Base-by-base conservation (phyloP, 306 rosid genomes). In the Glycine latifolia region DNA sequence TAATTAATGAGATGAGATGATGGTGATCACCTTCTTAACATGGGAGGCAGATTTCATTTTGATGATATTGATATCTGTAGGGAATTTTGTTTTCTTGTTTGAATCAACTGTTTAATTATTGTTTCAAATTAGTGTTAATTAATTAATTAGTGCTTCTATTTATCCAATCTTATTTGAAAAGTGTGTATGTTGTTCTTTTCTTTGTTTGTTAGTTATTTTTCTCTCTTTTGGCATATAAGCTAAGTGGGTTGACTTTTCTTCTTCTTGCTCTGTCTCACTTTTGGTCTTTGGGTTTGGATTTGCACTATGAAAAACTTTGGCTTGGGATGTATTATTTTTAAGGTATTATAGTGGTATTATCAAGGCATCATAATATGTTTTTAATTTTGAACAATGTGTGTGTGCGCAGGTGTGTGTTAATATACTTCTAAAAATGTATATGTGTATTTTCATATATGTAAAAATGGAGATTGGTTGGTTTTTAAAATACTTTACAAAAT, bases 1-100 rank as follows among this genome's bases (percentile, higher is more conserved):
- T 82, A 89, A 91, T 83, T 80, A 90, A 92, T 83, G 89, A 94
- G 90, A n/a, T n/a, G n/a, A n/a, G n/a, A 86, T 77, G 74, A 79
- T 69, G 50, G 11, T n/a, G n/a, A 70, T 70, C 84, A 83, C 71
- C 78, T 86, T 79, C 48, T 82, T 82, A 73, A 83, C 90, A 77
- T 85, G 87, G 75, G 66, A 43, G 76, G 73, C 10, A 75, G 81
- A 83, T 81, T 83, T 80, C 62, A 44, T 83, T 73, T 46, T 10
- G 39, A 41, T n/a, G 12, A 59, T 9, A 9, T 58, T 59, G 87
- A 85, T 74, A 54, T 75, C 74, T 54, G 69, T 65, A 79, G 78
- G 55, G 63, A 46, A 37, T 62, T 80, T 82, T 47, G 20, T 66
- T 74, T 58, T 77, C 49, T 82, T 67, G 85, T 71, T 75, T 46